Percentiles rank a stretch among this genome's conserved stretches.
Evolutionary conservation across 768 basidiomycete species (phyloP).

Genomic region (Pluteus cervinus): DNA sequence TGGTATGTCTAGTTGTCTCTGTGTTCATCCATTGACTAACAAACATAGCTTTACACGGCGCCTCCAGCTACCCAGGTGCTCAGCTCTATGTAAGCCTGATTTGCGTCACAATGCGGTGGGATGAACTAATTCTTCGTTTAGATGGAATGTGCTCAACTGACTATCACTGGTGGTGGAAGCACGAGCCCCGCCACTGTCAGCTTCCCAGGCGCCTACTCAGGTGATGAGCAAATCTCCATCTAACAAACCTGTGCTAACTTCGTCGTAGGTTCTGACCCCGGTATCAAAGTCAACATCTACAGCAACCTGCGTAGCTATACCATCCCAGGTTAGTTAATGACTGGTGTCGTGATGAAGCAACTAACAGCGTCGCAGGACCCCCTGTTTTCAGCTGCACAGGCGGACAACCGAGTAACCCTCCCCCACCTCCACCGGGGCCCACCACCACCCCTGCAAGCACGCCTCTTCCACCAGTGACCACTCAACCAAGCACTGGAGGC

Average conservation of each 20-base stretch:
- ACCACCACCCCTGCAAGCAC: conserved; percentile 11
- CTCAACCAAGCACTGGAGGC: conserved; percentile 17
- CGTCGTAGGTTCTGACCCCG: conserved; percentile 32
- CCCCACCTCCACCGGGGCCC: conserved; percentile 9
- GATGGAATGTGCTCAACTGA: conserved; percentile 45
- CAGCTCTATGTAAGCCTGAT: conserved; percentile 43
- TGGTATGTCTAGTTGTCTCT: conserved; percentile 29
- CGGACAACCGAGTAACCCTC: conserved; percentile 10
- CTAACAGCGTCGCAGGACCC: conserved; percentile 20
- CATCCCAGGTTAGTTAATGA: conserved; percentile 27
- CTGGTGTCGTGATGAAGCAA: background rate
- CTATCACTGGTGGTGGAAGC: conserved; percentile 39
- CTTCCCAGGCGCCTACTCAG: conserved; percentile 42
- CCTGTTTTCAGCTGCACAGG: conserved; percentile 32
- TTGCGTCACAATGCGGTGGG: too few relatives aligned
- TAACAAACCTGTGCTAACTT: background rate
- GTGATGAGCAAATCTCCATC: conserved; percentile 10
- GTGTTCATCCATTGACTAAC: too few relatives aligned
- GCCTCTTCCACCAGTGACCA: conserved; percentile 12
- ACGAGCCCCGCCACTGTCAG: conserved; percentile 36
- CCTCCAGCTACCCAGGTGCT: conserved; percentile 43
- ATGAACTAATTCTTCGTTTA: conserved; percentile 13
- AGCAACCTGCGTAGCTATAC: conserved; percentile 29
- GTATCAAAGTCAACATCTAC: conserved; percentile 42
- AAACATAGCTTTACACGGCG: conserved; percentile 35